Conservation (phyloP, 2,329 filamentous ascomycete genomes). For the Orbilia oligospora region DNA sequence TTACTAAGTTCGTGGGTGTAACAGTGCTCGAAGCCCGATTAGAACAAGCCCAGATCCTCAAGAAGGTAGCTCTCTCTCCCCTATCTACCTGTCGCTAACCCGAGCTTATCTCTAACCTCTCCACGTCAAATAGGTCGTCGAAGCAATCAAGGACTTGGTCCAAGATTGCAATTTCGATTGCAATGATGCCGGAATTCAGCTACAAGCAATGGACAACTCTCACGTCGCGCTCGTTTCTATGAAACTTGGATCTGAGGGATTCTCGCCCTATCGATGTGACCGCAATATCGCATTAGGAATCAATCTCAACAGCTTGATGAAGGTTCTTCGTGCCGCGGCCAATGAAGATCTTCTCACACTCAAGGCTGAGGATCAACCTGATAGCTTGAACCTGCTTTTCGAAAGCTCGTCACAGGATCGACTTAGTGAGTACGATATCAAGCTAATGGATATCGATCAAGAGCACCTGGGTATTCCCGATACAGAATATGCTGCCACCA, state of each 20-base stretch:
- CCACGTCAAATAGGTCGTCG: constrained; percentile 79
- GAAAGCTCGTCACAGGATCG: constrained; percentile 90
- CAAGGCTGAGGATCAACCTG: constrained; percentile 96
- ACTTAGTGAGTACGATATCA: constrained; percentile 98
- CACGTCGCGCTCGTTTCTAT: constrained; percentile 99
- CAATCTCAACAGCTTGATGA: constrained; percentile 95
- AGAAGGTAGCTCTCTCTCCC: constrained; percentile 78
- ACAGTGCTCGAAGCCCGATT: constrained; percentile 96
- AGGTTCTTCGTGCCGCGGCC: constrained; percentile 94
- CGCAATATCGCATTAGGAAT: constrained; percentile 98
- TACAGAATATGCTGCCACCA: constrained; percentile 95
- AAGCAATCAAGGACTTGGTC: constrained; percentile 98
- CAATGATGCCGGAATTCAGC: constrained; percentile 98
- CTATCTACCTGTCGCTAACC: background rate
- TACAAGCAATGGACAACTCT: constrained; percentile 99
- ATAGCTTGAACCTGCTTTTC: constrained; percentile 94
- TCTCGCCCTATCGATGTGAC: constrained; percentile 96
- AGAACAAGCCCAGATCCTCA: constrained; percentile 91
- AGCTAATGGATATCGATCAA: constrained; percentile 99
- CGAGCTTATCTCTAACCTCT: constrained; percentile 1
- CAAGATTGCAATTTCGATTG: constrained; percentile 99
- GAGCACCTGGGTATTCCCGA: constrained; percentile 98
- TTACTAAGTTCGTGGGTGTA: constrained; percentile 32
- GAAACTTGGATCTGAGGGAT: constrained; percentile 96
- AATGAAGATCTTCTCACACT: constrained; percentile 94